phyloP scores from a whole-genome alignment of 805 yeast species.

The Starmera dryadoides region DNA sequence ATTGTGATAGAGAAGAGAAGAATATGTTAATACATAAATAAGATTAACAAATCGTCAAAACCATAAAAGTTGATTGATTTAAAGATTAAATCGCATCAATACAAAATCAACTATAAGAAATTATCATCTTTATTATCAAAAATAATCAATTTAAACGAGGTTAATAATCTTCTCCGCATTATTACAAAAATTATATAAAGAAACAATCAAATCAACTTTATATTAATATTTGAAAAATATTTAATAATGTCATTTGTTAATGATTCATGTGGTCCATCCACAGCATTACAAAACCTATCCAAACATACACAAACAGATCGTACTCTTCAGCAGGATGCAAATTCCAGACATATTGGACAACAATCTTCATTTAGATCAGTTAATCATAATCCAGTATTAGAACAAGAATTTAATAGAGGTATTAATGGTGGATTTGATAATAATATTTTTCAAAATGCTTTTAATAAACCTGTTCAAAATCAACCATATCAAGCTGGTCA shows the following conservation, averaged over 20 bases:
- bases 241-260: conserved; percentile 1
- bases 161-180: too few relatives aligned
- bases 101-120: too few relatives aligned
- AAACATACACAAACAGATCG: conserved; percentile 13
- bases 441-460: background rate
- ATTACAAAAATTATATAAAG: too few relatives aligned
- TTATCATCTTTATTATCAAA: too few relatives aligned
- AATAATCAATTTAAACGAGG: too few relatives aligned
- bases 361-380: background rate
- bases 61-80: too few relatives aligned
- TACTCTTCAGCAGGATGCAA: conserved; percentile 2
- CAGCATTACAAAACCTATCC: conserved; percentile 18
- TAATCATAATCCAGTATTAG: conserved; percentile 1
- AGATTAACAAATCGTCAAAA: too few relatives aligned
- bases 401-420: background rate
- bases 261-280: conserved; percentile 20
- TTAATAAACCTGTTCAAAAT: background rate
- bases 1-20: too few relatives aligned
- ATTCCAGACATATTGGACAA: background rate
- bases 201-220: conserved; percentile 1
- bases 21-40: too few relatives aligned
- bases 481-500: background rate
- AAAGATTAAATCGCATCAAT: too few relatives aligned
- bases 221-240: too few relatives aligned
- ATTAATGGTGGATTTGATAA: background rate